phyloP scores from a whole-genome alignment of 331 rosid species.

The Quercus tomentella region DNA sequence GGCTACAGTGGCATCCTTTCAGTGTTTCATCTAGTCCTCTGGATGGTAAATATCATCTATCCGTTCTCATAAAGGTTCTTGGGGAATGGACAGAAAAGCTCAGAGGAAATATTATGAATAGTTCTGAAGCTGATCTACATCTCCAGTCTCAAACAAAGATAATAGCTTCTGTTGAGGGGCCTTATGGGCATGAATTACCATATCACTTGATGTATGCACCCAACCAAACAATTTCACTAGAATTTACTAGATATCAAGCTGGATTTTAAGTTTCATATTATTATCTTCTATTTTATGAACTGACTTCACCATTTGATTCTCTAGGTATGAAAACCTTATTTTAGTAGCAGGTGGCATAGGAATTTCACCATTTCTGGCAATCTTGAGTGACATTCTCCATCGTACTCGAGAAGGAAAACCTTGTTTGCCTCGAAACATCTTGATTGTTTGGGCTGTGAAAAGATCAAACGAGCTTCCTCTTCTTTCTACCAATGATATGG shows the following conservation, averaged over 20 bases:
- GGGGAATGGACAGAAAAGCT: constrained; percentile 80
- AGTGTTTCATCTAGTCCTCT: constrained; percentile 93
- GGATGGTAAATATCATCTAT: constrained; percentile 75
- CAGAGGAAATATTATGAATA: constrained; percentile 34
- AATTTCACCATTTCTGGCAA: constrained; percentile 87
- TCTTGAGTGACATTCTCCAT: constrained; percentile 85
- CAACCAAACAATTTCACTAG: background rate
- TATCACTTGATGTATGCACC: constrained; percentile 72
- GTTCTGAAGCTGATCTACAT: constrained; percentile 25
- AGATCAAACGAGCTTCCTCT: constrained; percentile 76
- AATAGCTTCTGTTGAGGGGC: constrained; percentile 88
- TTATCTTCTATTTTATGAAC: background rate
- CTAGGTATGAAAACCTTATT: constrained; percentile 80
- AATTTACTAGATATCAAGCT: no score
- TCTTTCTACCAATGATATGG: constrained; percentile 50
- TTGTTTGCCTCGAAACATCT: constrained; percentile 55
- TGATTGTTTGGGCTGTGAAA: constrained; percentile 85
- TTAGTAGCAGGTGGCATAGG: constrained; percentile 98
- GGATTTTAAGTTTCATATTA: no score
- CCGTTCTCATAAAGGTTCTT: constrained; percentile 87
- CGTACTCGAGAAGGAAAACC: constrained; percentile 66
- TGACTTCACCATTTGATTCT: background rate
- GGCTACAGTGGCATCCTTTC: constrained; percentile 98
- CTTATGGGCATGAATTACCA: constrained; percentile 88
- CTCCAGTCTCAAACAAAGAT: constrained; percentile 23